phyloP scores from a whole-genome alignment of 2,329 filamentous ascomycete genomes.

The Cordyceps cicadae region DNA sequence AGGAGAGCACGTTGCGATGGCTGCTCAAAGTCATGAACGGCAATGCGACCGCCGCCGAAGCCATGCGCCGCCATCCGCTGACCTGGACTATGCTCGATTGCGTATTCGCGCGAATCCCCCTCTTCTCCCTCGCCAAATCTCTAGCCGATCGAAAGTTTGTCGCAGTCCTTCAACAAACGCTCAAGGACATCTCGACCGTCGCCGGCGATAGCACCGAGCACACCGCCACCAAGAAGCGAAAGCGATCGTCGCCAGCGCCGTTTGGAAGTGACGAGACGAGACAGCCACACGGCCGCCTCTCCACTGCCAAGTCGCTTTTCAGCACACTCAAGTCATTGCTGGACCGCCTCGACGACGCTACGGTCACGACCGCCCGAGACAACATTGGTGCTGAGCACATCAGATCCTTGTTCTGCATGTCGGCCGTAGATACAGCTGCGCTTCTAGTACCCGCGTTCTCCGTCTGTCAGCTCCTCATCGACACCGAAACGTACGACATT shows the following conservation, averaged over 20 bases:
- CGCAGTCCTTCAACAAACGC: conserved; percentile 54
- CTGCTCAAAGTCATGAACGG: conserved; percentile 55
- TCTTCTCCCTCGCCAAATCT: conserved; percentile 61
- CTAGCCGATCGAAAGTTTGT: conserved; percentile 64
- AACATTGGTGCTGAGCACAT: conserved; percentile 50
- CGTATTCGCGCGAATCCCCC: conserved; percentile 56
- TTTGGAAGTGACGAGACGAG: conserved; percentile 35
- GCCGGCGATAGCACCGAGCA: conserved; percentile 19
- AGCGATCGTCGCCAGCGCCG: conserved; percentile 29
- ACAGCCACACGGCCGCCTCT: conserved; percentile 32
- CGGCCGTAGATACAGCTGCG: conserved; percentile 38
- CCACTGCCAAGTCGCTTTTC: conserved; percentile 41
- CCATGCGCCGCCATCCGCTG: conserved; percentile 45
- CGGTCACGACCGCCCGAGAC: conserved; percentile 30
- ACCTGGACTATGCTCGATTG: conserved; percentile 55
- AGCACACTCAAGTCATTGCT: conserved; percentile 38
- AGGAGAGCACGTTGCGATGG: conserved; percentile 53
- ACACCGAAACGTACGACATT: conserved; percentile 22
- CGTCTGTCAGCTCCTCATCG: conserved; percentile 35
- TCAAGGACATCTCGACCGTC: conserved; percentile 47
- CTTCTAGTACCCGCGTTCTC: conserved; percentile 38
- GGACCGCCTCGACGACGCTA: conserved; percentile 32
- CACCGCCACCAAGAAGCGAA: conserved; percentile 33
- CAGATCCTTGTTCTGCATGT: conserved; percentile 45
- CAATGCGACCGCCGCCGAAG: conserved; percentile 38